Evolutionary conservation across 306 rosid genomes (phyloP).

Genomic region (Prosopis cineraria): DNA sequence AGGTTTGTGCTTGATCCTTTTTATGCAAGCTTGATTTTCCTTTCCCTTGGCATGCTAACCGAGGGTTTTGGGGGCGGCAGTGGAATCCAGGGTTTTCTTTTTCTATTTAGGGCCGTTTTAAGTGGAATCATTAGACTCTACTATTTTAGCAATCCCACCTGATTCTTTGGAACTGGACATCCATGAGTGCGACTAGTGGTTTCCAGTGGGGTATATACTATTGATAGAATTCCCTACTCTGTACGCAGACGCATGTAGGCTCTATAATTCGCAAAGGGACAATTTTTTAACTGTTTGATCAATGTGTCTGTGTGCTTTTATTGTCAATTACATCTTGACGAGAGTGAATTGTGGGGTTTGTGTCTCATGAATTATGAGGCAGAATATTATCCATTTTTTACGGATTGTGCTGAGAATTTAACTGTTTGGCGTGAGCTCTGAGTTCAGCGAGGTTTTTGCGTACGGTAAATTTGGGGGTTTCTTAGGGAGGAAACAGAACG

Average conservation of each 20-base stretch:
- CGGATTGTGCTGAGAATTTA: neutral
- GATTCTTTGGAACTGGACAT: neutral
- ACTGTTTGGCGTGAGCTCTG: neutral
- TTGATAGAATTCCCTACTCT: neutral
- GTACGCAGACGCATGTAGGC: neutral
- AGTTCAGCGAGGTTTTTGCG: neutral
- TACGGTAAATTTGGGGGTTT: neutral
- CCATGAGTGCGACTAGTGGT: neutral
- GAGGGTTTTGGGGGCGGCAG: neutral
- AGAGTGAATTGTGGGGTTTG: neutral
- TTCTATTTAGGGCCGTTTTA: neutral
- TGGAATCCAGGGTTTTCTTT: slow-evolving; percentile 29
- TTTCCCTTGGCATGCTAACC: neutral
- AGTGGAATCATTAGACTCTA: neutral
- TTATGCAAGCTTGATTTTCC: neutral
- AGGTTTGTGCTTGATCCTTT: slow-evolving; percentile 45
- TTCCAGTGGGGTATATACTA: neutral
- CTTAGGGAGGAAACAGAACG: neutral
- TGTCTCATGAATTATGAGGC: neutral
- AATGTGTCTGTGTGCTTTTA: neutral
- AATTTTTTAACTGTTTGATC: neutral
- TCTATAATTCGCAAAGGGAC: neutral
- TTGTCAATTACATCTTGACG: neutral
- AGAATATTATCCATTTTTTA: neutral
- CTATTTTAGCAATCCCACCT: neutral